Conservation (phyloP, 768 basidiomycete genomes). For the Panus rudis region DNA sequence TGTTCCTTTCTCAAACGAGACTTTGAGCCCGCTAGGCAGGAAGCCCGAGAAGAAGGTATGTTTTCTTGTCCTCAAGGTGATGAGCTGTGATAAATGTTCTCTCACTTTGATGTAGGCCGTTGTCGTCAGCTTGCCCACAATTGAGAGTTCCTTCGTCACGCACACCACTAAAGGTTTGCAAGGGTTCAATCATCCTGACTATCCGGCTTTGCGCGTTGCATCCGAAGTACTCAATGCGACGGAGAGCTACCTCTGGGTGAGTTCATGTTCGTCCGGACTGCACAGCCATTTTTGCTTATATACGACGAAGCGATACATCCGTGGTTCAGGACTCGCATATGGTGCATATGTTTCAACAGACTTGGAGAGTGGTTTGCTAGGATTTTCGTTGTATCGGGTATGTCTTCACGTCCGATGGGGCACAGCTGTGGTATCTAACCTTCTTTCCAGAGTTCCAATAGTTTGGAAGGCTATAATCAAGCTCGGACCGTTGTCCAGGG, state of each 20-base stretch:
- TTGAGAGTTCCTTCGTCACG: slow-evolving; percentile 84
- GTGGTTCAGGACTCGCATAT: slow-evolving; percentile 92
- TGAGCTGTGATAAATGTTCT: no score
- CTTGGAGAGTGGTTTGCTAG: slow-evolving; percentile 69
- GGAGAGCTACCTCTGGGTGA: slow-evolving; percentile 92
- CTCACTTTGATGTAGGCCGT: slow-evolving; percentile 46
- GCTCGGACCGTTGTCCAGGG: slow-evolving; percentile 72
- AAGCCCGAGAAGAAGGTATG: slow-evolving; percentile 65
- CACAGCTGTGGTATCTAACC: not conserved
- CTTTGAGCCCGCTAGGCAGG: slow-evolving; percentile 69
- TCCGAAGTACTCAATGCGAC: slow-evolving; percentile 85
- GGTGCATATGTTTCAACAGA: slow-evolving; percentile 76
- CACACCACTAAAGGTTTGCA: slow-evolving; percentile 74
- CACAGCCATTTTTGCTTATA: not conserved
- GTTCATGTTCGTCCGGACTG: slow-evolving; percentile 2
- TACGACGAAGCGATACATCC: slow-evolving; percentile 65
- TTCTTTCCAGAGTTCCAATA: slow-evolving; percentile 64
- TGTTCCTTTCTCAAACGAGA: slow-evolving; percentile 57
- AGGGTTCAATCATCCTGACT: slow-evolving; percentile 78
- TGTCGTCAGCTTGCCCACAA: slow-evolving; percentile 84
- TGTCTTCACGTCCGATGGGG: slow-evolving; percentile 16
- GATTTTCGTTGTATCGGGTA: slow-evolving; percentile 75
- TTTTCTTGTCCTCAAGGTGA: slow-evolving; percentile 5
- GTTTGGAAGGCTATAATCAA: slow-evolving; percentile 72
- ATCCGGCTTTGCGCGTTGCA: slow-evolving; percentile 80